Conservation (phyloP, 2,329 filamentous ascomycete species). For the Trichoderma asperellum region DNA sequence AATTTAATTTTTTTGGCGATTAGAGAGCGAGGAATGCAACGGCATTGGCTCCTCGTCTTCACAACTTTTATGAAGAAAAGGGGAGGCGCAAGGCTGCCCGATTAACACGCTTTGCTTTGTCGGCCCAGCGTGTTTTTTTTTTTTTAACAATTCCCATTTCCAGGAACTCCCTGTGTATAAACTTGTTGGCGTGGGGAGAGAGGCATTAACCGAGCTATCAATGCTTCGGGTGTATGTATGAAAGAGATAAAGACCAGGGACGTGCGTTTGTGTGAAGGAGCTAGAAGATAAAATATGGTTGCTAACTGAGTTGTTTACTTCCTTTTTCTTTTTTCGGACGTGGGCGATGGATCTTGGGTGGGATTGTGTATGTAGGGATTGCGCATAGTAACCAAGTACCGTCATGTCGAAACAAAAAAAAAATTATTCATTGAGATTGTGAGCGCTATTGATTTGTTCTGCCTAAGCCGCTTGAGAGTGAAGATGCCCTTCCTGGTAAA, state of each 20-base stretch:
- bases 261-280: slow-evolving; percentile 10
- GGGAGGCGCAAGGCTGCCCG: slow-evolving; percentile 13
- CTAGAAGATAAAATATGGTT: slow-evolving; percentile 33
- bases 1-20: slow-evolving; percentile 37
- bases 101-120: slow-evolving; percentile 9
- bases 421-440: slow-evolving; percentile 8
- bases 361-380: slow-evolving; percentile 41
- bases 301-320: slow-evolving; percentile 40
- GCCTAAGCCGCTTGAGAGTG: background rate
- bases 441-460: slow-evolving; percentile 1
- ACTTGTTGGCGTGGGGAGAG: slow-evolving; percentile 20
- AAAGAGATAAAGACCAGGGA: slow-evolving; percentile 18
- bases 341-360: slow-evolving; percentile 31
- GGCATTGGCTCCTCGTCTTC: slow-evolving; percentile 20
- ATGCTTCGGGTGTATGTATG: slow-evolving; percentile 26
- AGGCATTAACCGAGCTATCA: slow-evolving; percentile 16
- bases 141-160: slow-evolving; percentile 22
- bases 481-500: background rate
- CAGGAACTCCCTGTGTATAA: slow-evolving; percentile 26
- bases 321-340: slow-evolving; percentile 35
- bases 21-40: slow-evolving; percentile 31
- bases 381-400: slow-evolving; percentile 39
- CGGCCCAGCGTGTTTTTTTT: slow-evolving; percentile 17
- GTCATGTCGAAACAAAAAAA: slow-evolving; percentile 30
- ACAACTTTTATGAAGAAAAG: slow-evolving; percentile 15